phyloP scores from a whole-genome alignment of 441 rosid species.

The Mallotus japonicus region DNA sequence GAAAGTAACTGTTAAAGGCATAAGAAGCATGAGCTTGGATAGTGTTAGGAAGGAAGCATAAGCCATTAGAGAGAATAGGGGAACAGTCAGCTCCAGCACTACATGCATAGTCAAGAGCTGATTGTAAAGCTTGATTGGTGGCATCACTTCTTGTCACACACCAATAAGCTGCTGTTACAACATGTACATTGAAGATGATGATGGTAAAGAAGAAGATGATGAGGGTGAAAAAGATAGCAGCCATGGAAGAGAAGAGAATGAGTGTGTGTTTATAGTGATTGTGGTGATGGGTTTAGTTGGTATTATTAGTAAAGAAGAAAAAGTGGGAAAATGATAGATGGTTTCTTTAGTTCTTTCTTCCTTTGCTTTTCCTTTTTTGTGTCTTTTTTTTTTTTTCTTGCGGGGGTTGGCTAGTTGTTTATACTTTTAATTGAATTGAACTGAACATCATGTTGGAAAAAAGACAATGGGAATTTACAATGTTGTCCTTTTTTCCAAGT shows the following conservation, averaged over 20 bases:
- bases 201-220: constrained; percentile 6
- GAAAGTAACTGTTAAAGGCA: constrained; percentile 85
- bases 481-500: too few species aligned
- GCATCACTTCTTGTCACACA: constrained; percentile 87
- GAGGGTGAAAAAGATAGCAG: constrained; percentile 18
- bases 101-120: constrained; percentile 78
- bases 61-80: constrained; percentile 53
- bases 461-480: too few species aligned
- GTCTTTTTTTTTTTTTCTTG: background rate
- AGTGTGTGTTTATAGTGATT: constrained; percentile 19
- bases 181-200: background rate
- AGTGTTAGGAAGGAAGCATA: constrained; percentile 77
- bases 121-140: constrained; percentile 55
- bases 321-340: constrained; percentile 35
- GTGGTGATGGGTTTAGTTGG: background rate
- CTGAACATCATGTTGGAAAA: too few species aligned
- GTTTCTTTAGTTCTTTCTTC: background rate
- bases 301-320: constrained; percentile 23
- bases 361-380: constrained; percentile 24
- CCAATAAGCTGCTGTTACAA: constrained; percentile 43
- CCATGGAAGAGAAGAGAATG: constrained; percentile 30
- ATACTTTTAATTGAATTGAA: too few species aligned
- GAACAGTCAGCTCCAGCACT: constrained; percentile 75
- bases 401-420: background rate
- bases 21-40: constrained; percentile 83